Evolutionary conservation across 345 rosid species (phyloP).

Genomic region (Eutrema yunnanense): DNA sequence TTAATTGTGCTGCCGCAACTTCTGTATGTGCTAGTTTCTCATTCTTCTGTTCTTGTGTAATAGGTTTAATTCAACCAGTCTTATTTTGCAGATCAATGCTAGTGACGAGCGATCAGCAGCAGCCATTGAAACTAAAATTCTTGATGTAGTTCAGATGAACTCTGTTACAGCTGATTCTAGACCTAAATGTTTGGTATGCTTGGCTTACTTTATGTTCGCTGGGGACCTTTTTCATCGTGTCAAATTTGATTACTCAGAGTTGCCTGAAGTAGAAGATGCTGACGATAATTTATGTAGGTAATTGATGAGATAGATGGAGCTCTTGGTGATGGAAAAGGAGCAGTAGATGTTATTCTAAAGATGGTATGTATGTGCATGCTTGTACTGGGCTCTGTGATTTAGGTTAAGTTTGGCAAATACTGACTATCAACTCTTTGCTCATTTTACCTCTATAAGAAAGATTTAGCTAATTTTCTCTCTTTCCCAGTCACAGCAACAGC

Average conservation of each 20-base stretch:
- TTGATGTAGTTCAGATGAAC: conserved; percentile 95
- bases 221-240: not conserved
- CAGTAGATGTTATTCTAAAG: conserved; percentile 83
- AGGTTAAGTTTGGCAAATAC: not conserved
- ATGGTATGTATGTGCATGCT: conserved; percentile 53
- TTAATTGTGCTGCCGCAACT: not conserved
- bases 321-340: conserved; percentile 97
- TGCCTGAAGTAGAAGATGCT: conserved; percentile 4
- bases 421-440: not conserved
- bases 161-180: conserved; percentile 84
- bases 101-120: conserved; percentile 93
- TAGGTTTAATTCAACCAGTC: conserved; percentile 8
- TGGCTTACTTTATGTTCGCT: conserved; percentile 2
- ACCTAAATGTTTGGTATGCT: conserved; percentile 87
- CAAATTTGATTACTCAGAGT: not conserved
- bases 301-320: conserved; percentile 99
- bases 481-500: not conserved
- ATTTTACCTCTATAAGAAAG: not conserved
- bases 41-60: not conserved
- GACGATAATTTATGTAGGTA: conserved; percentile 45
- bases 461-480: not conserved
- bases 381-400: not conserved
- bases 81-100: conserved; percentile 70
- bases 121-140: conserved; percentile 83
- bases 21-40: not conserved